Conservation (phyloP, 371 early-diverging fungal species). For the Parasitella parasitica region DNA sequence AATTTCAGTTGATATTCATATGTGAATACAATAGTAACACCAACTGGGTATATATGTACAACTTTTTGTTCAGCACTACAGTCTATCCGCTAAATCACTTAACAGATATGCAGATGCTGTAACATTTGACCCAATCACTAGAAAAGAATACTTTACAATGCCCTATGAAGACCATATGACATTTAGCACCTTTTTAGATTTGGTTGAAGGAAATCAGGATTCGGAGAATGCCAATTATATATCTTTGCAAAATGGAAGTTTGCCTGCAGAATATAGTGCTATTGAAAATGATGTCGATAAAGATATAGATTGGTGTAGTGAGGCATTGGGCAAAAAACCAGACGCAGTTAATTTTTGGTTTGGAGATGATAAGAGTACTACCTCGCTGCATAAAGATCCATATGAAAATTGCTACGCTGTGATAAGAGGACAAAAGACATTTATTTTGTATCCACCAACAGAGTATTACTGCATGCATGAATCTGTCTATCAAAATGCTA, state of each 20-base stretch:
- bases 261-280: slow-evolving; percentile 53
- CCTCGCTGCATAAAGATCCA: slow-evolving; percentile 79
- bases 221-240: slow-evolving; percentile 53
- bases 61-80: neutral
- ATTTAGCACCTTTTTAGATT: slow-evolving; percentile 54
- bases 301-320: slow-evolving; percentile 62
- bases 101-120: slow-evolving; percentile 69
- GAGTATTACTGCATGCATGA: slow-evolving; percentile 69
- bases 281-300: slow-evolving; percentile 61
- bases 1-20: neutral
- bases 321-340: slow-evolving; percentile 62
- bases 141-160: slow-evolving; percentile 61
- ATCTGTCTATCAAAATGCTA: slow-evolving; percentile 55
- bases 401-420: slow-evolving; percentile 83
- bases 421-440: slow-evolving; percentile 69
- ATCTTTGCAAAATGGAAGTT: slow-evolving; percentile 72
- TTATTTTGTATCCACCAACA: slow-evolving; percentile 71
- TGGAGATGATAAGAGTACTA: slow-evolving; percentile 61
- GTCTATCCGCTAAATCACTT: neutral
- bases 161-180: slow-evolving; percentile 67
- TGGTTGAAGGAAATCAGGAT: slow-evolving; percentile 33
- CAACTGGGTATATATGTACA: slow-evolving; percentile 36
- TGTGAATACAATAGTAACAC: slow-evolving; percentile 26
- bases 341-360: slow-evolving; percentile 86
- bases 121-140: slow-evolving; percentile 43